These are phyloP conservation scores for Eimeria necatrix DNA, from an alignment of 169 alveolate genomes.

Conservation along the genomic window DNA sequence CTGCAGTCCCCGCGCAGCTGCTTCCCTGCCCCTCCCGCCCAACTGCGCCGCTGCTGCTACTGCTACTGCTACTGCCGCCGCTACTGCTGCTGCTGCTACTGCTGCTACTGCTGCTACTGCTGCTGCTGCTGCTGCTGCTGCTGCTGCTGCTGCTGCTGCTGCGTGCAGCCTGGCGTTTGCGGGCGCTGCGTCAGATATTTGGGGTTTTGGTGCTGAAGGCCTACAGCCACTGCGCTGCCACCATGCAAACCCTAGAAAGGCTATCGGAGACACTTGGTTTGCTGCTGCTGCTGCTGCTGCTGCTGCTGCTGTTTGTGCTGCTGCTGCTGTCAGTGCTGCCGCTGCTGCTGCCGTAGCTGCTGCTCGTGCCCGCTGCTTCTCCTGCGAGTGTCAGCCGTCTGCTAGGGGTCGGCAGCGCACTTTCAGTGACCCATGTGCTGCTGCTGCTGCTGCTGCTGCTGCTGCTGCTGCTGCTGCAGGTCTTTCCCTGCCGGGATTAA, in stretches of 20 bases:
- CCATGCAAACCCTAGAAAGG: not conserved
- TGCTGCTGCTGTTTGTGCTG: not conserved
- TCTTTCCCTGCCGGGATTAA: not conserved
- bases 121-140: not conserved
- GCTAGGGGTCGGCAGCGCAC: not conserved
- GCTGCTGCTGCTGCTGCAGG: conserved; percentile 13
- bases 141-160: not conserved
- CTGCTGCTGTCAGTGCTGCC: not conserved
- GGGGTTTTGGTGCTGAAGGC: not conserved
- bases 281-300: not conserved
- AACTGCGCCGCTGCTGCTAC: too few species aligned
- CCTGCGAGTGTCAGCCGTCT: not conserved
- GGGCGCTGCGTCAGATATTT: not conserved
- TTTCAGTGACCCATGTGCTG: not conserved
- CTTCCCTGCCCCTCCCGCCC: not conserved
- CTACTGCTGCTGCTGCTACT: not conserved
- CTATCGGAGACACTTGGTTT: not conserved
- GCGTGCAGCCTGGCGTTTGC: not conserved
- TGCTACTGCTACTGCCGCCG: too few species aligned
- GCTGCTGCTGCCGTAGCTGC: not conserved
- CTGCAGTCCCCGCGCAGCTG: not conserved
- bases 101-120: not conserved
- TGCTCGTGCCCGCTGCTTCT: not conserved
- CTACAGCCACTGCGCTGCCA: not conserved
- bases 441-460: not conserved